Evolutionary conservation across 306 rosid species (phyloP), one percentile per base, ranked within the genome.

Genomic region (Fragaria vesca): DNA sequence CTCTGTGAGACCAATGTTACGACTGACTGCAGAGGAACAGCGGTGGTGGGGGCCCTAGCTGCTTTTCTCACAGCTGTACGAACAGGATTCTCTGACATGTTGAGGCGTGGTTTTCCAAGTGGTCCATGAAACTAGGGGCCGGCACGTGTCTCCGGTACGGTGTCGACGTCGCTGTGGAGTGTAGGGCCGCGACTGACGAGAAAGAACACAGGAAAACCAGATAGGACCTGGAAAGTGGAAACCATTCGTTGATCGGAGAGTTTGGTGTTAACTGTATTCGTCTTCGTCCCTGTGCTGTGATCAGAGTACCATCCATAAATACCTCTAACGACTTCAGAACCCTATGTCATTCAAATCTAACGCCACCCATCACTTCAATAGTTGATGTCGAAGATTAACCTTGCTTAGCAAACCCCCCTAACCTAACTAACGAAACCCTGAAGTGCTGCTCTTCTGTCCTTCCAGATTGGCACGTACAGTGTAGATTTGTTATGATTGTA

Each of bases 41-140:
- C 16, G 52, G 52, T 1, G 18, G 51, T 12, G 17, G 57, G 57
- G 10, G 20, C 0, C 3, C 9, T 0, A 2, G 20, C 57, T 24
- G 45, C 26, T 7, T 45, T 45, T 32, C 12, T 45, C 24, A 80
- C 75, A 80, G 66, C 7, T 58, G 76, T 68, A 80, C 34, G 57
- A 75, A 34, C 58, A 34, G 12, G 70, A 80, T 74, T 46, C 57
- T 43, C 66, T n/a, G 55, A 46, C 24, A 3, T 0, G 32, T 8
- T 13, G 6, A 32, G 32, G 47, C 76, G 52, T 17, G 71, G 3
- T 38, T 18, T 47, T 63, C 52, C 12, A 74, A 30, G 83, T 80
- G 83, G 83, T 80, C 83, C 79, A 75, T 80, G 71, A 80, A 80
- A 46, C 57, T 12, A 6, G 3, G 65, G 9, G 2, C 0, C 17